phyloP scores from a whole-genome alignment of 768 basidiomycete species.

The Chalciporus chontae region DNA sequence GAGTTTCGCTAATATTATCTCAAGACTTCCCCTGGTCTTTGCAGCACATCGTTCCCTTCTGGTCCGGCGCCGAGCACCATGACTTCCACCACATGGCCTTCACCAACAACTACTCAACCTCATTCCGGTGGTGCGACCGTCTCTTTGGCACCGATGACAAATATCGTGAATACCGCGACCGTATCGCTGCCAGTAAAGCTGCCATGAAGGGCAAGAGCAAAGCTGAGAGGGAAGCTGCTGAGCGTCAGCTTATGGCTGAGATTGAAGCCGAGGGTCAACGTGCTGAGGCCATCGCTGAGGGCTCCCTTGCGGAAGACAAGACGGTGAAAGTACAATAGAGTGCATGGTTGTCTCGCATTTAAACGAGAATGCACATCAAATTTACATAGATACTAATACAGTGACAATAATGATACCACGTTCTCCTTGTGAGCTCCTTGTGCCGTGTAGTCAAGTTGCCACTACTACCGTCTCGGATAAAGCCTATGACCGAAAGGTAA shows the following conservation, averaged over 20 bases:
- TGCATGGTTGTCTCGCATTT: background rate
- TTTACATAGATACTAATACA: slow-evolving; percentile 10
- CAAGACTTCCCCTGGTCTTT: slow-evolving; percentile 97
- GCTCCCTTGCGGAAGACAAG: slow-evolving; percentile 22
- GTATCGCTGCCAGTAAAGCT: slow-evolving; percentile 59
- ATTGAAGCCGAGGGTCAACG: slow-evolving; percentile 70
- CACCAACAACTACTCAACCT: slow-evolving; percentile 90
- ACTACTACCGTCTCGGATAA: too few species aligned
- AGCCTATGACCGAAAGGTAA: background rate
- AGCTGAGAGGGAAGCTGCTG: slow-evolving; percentile 51
- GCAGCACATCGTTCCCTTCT: slow-evolving; percentile 89
- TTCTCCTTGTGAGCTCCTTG: background rate
- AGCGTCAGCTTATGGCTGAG: slow-evolving; percentile 62
- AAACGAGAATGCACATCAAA: background rate
- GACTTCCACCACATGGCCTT: slow-evolving; percentile 99
- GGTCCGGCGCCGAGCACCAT: slow-evolving; percentile 97
- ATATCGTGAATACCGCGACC: slow-evolving; percentile 76
- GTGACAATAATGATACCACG: slow-evolving; percentile 7
- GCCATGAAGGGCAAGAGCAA: slow-evolving; percentile 50
- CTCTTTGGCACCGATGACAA: slow-evolving; percentile 88
- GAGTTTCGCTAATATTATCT: background rate
- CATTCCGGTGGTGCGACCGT: slow-evolving; percentile 91
- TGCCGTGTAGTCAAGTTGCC: too few species aligned
- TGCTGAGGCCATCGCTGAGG: slow-evolving; percentile 58
- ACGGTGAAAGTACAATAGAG: slow-evolving; percentile 27